Evolutionary conservation across 129 eudicot genomes (phyloP), one percentile per base, ranked within the genome.

Genomic region (Artemisia argyi): DNA sequence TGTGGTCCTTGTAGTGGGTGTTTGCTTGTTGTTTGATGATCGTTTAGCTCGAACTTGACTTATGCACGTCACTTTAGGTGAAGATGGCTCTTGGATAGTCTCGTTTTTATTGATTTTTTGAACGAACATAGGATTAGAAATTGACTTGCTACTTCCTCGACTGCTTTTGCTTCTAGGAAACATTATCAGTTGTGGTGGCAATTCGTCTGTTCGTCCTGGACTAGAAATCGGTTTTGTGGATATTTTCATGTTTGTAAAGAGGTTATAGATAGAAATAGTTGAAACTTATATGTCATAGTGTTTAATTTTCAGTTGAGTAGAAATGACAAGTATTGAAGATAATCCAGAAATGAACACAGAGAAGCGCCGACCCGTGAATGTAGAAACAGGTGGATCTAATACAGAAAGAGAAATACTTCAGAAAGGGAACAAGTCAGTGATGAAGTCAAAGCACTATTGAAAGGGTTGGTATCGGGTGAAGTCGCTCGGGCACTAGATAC

Each of bases 31-130:
- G 74, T 49, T 56, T 80, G 88, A 20, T 20, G 22, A 79, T 24
- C 85, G 86, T 17, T 82, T 78, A 7, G 73, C 83, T 0, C 89
- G 85, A 73, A 91, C 97, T 66, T 91, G 93, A 52, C 97, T 96
- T n/a, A 88, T 88, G 81, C 97, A 91, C 20, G 97, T 91, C 83
- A 91, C 97, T 66, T 88, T 86, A 3, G 97, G 97, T 3, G 97
- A 91, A 20, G 96, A 86, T 0, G 97, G 97, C 20, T 91, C 97
- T 64, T 82, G 84, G 3, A 53, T 65, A 35, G 78, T 64, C 16
- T 73, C 77, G 14, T 39, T 39, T 39, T 39, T 39, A n/a, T 80
- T 77, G 63, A 73, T 72, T 55, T 67, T 84, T 74, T 76, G 70
- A 13, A 82, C 14, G 19, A 84, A 81, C 76, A 77, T 70, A 0